These are phyloP conservation scores for Hypoxylon sp. DNA, from an alignment of 2,329 filamentous ascomycete species.

Conservation along the genomic window DNA sequence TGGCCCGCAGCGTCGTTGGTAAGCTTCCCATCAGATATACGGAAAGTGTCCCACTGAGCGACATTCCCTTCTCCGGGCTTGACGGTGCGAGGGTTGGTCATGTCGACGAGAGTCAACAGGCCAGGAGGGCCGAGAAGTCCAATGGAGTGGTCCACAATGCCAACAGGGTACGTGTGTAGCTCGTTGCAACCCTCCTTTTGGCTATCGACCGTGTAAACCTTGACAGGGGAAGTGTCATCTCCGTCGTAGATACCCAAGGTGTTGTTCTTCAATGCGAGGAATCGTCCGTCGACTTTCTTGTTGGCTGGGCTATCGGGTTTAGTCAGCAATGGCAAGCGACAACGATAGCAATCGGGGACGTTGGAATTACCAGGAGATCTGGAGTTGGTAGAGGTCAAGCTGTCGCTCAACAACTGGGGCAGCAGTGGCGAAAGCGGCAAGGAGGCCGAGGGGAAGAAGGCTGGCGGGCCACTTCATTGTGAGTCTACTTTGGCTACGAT, in stretches of 20 bases:
- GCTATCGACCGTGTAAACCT: slow-evolving; percentile 54
- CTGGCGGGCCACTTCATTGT: slow-evolving; percentile 51
- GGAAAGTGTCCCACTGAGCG: slow-evolving; percentile 57
- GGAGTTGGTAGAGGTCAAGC: slow-evolving; percentile 50
- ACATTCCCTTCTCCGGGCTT: slow-evolving; percentile 48
- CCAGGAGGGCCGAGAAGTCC: slow-evolving; percentile 56
- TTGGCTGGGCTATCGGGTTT: slow-evolving; percentile 34
- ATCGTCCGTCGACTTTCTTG: slow-evolving; percentile 53
- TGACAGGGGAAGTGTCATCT: slow-evolving; percentile 41
- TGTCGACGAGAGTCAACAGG: slow-evolving; percentile 54
- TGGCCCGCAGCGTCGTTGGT: slow-evolving; percentile 47
- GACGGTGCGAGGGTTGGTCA: slow-evolving; percentile 53
- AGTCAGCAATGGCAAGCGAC: slow-evolving; percentile 15
- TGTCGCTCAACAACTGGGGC: slow-evolving; percentile 46
- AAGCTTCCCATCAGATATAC: slow-evolving; percentile 48
- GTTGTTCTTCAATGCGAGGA: slow-evolving; percentile 53
- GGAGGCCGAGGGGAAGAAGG: slow-evolving; percentile 48
- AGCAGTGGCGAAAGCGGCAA: slow-evolving; percentile 45
- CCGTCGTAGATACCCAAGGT: slow-evolving; percentile 54
- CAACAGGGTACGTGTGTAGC: slow-evolving; percentile 58
- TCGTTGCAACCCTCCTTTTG: slow-evolving; percentile 51
- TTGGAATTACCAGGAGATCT: slow-evolving; percentile 48
- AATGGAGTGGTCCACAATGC: slow-evolving; percentile 57
- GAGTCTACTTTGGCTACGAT: slow-evolving; percentile 16
- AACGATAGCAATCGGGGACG: not conserved